A percentile compares a stretch with the other conserved stretches of the same genome.
Conservation (phyloP, 73 alveolate genomes). For the Symbiodinium natans region DNA sequence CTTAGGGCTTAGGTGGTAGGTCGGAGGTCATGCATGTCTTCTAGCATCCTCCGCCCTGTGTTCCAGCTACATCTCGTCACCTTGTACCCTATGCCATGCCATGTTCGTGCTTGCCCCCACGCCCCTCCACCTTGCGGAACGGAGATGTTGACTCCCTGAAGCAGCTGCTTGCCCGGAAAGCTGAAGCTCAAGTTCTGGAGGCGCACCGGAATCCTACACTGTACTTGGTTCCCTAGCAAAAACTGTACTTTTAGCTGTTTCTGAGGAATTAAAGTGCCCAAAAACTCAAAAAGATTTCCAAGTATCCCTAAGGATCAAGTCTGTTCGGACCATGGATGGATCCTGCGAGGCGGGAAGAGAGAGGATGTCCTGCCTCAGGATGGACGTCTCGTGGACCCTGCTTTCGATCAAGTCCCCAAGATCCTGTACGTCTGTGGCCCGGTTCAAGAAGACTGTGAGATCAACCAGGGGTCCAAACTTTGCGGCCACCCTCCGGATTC, state of each 20-base stretch:
- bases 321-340: constrained; percentile 34
- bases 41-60: no score
- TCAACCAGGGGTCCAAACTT: not conserved
- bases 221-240: not conserved
- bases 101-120: no score
- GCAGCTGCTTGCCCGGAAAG: not conserved
- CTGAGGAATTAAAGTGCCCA: no score
- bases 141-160: constrained; percentile 30
- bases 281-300: no score
- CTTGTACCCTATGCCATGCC: no score
- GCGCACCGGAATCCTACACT: not conserved
- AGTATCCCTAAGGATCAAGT: constrained; percentile 6
- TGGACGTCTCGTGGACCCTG: constrained; percentile 14
- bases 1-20: not conserved
- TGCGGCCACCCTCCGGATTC: not conserved
- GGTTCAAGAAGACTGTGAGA: constrained; percentile 52
- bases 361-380: constrained; percentile 4
- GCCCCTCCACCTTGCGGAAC: constrained; percentile 19
- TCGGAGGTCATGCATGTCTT: not conserved
- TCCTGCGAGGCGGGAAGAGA: not conserved
- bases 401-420: constrained; percentile 44
- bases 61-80: no score
- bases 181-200: not conserved
- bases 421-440: constrained; percentile 38
- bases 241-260: not conserved